Percentiles rank a stretch among this genome's conserved stretches.
Evolutionary conservation across 805 yeast genomes (phyloP).

Genomic region (Helenozyma baotianmanensis): DNA sequence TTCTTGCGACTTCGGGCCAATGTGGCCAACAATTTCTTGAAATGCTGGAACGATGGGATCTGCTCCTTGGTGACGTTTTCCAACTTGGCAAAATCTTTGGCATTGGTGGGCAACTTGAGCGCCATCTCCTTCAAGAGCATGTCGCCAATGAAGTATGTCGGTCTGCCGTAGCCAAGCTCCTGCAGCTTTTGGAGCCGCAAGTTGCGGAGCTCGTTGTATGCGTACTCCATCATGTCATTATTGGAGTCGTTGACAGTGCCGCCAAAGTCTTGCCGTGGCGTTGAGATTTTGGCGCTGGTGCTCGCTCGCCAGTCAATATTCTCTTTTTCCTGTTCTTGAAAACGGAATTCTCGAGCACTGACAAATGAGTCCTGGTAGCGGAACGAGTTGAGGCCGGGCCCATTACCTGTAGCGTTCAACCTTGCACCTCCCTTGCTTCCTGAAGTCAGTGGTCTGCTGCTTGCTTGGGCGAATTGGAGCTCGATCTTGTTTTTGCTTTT

Average conservation of each 20-base stretch:
- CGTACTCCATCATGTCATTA: constrained; percentile 22
- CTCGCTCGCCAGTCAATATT: constrained; percentile 1
- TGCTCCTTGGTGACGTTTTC: constrained; percentile 31
- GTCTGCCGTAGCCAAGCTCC: constrained; percentile 28
- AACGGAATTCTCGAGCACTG: constrained; percentile 18
- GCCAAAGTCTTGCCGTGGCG: constrained; percentile 17
- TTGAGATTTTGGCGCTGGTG: constrained; percentile 14
- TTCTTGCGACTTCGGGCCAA: constrained; percentile 31
- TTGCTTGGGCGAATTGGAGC: constrained; percentile 44
- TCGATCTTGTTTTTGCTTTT: constrained; percentile 40
- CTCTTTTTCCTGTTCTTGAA: constrained; percentile 9
- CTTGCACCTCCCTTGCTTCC: constrained; percentile 4
- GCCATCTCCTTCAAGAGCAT: constrained; percentile 52
- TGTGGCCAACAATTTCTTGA: constrained; percentile 32
- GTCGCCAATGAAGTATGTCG: constrained; percentile 22
- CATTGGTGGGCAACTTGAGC: constrained; percentile 46
- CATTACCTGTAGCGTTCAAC: constrained; percentile 11
- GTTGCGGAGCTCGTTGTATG: constrained; percentile 34
- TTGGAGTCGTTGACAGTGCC: constrained; percentile 15
- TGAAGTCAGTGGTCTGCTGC: constrained; percentile 1
- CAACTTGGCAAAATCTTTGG: constrained; percentile 41
- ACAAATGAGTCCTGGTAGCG: constrained; percentile 22
- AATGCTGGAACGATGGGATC: constrained; percentile 30
- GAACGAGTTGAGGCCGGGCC: constrained; percentile 13
- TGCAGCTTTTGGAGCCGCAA: constrained; percentile 41